These are phyloP conservation scores for Solanum sejunctum DNA, from an alignment of 257 asterid genomes.

Conservation along the genomic window DNA sequence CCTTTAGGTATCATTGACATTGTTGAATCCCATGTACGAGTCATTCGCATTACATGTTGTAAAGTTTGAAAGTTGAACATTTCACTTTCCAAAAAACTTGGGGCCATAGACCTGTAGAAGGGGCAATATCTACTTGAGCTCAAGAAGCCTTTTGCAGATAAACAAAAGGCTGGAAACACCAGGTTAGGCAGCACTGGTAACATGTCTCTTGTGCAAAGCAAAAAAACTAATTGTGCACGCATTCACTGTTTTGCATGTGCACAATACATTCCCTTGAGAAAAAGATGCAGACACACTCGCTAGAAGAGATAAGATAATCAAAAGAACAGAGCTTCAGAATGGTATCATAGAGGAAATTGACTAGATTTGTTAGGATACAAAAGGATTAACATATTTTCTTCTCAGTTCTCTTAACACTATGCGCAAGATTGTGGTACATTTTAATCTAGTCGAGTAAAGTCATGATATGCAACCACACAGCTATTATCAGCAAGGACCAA, in stretches of 20 bases:
- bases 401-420: not conserved
- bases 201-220: not conserved
- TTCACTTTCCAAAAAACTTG: slow-evolving; percentile 56
- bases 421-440: not conserved
- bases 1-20: slow-evolving; percentile 82
- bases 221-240: not conserved
- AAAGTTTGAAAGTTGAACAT: slow-evolving; percentile 58
- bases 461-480: not conserved
- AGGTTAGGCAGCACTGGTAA: not conserved
- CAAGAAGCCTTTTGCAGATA: not conserved
- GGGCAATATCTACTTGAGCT: not conserved
- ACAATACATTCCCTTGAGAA: not conserved
- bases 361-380: not conserved
- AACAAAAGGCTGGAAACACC: not conserved
- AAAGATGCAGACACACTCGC: not conserved
- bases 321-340: not conserved
- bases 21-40: slow-evolving; percentile 81
- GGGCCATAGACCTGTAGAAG: slow-evolving; percentile 53
- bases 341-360: not conserved
- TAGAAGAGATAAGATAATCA: not conserved
- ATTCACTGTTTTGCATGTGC: not conserved
- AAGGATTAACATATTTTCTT: not conserved
- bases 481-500: not conserved
- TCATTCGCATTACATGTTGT: slow-evolving; percentile 63
- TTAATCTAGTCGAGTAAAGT: not conserved